phyloP scores from a whole-genome alignment of 2,329 filamentous ascomycete species.

The Zymoseptoria tritici region DNA sequence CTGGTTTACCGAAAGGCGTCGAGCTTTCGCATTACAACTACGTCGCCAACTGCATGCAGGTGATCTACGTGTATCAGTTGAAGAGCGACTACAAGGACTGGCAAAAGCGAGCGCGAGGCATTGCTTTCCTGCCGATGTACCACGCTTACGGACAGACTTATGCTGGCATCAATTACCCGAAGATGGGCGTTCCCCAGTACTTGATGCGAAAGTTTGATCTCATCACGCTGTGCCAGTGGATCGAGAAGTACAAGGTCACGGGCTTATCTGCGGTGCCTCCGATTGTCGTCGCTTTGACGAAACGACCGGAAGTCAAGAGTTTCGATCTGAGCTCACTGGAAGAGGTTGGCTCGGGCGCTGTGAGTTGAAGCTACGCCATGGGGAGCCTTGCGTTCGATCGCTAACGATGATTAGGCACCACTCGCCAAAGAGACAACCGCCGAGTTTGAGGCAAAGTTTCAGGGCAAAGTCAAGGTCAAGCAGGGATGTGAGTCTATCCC shows the following conservation, averaged over 20 bases:
- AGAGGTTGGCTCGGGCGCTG: constrained; percentile 57
- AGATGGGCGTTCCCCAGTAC: constrained; percentile 57
- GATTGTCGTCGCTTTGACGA: constrained; percentile 64
- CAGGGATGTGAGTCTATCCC: constrained; percentile 42
- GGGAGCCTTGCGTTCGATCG: too few relatives aligned
- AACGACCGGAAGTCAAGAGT: constrained; percentile 57
- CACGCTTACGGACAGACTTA: constrained; percentile 55
- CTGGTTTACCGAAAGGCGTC: constrained; percentile 76
- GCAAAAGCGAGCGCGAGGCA: constrained; percentile 35
- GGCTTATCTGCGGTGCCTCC: constrained; percentile 63
- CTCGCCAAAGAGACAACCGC: constrained; percentile 30
- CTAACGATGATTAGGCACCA: constrained; percentile 40
- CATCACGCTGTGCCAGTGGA: constrained; percentile 58
- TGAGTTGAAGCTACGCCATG: too few relatives aligned
- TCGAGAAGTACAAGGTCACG: constrained; percentile 63
- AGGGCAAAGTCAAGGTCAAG: constrained; percentile 48
- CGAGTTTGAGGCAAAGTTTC: constrained; percentile 40
- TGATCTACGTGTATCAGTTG: constrained; percentile 42
- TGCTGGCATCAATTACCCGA: constrained; percentile 53
- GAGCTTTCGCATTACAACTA: constrained; percentile 73
- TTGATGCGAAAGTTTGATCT: constrained; percentile 76
- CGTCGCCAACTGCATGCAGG: constrained; percentile 61
- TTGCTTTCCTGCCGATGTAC: constrained; percentile 70
- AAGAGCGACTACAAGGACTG: constrained; percentile 44
- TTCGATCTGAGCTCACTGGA: constrained; percentile 63